Base-by-base conservation (phyloP, 2,329 filamentous ascomycete species). In the Karstenula rhodostoma region DNA sequence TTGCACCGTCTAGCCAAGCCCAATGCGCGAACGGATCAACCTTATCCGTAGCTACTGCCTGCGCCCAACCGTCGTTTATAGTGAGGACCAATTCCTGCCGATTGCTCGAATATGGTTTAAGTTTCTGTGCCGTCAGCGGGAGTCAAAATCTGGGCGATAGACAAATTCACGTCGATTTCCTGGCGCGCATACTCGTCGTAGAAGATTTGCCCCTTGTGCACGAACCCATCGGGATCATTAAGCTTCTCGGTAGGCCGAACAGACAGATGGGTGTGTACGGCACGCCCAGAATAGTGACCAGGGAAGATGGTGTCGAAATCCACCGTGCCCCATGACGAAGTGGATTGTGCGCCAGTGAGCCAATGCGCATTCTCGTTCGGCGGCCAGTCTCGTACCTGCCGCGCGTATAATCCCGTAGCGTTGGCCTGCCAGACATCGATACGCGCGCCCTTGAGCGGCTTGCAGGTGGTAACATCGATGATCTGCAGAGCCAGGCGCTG, bases 341-440 rank as follows among this genome's bases (percentile, higher is more conserved):
- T 79, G 2, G 72, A 68, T 66, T 83, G 80, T 46, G 81, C 78
- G 27, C 82, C 82, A 3, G 82, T 80, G 9, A 84, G 74, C 46
- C 44, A 67, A 17, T 55, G 52, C 10, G 23, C 40, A 15, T 46
- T 13, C n/a, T n/a, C n/a, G n/a, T n/a, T n/a, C n/a, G n/a, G 7
- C 17, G n/a, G n/a, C 25, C 49, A 19, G 47, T 59, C 48, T 13
- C 25, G 35, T 1, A 32, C 23, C 19, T 53, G 22, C 37, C 43
- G 43, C 13, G 50, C 62, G 50, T 67, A 67, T 15, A 22, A 12
- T 7, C 70, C 75, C 15, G 65, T 61, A 6, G 65, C 67, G 65
- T 77, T 75, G 47, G 79, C 79, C 80, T 73, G 59, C 83, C 84
- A 85, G 61, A 84, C 79, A 62, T 85, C 83, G 13, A 85, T 67